These are phyloP conservation scores for Erigeron philadelphicus DNA, from an alignment of 140 eudicot species.

Conservation along the genomic window DNA sequence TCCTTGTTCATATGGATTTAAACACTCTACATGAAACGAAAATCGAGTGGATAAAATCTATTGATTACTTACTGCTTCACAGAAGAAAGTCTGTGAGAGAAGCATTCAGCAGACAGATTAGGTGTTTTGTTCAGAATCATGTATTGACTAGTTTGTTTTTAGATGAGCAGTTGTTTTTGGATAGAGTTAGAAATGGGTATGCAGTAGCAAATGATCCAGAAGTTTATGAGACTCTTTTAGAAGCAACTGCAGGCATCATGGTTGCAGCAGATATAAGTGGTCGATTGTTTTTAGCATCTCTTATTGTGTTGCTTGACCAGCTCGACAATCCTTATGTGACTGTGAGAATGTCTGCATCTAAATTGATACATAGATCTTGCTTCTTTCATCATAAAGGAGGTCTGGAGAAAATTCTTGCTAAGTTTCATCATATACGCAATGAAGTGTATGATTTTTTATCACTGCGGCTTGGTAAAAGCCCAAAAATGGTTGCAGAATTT, in stretches of 20 bases:
- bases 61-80: slow-evolving; percentile 71
- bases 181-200: slow-evolving; percentile 61
- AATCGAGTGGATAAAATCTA: slow-evolving; percentile 59
- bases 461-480: slow-evolving; percentile 53
- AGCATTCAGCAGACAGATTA: slow-evolving; percentile 63
- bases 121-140: slow-evolving; percentile 60
- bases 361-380: slow-evolving; percentile 60
- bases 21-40: slow-evolving; percentile 44
- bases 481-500: slow-evolving; percentile 81
- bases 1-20: slow-evolving; percentile 58
- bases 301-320: slow-evolving; percentile 73
- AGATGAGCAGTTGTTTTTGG: slow-evolving; percentile 55
- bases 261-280: slow-evolving; percentile 52
- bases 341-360: slow-evolving; percentile 66
- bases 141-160: slow-evolving; percentile 51
- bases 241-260: slow-evolving; percentile 75
- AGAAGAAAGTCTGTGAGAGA: slow-evolving; percentile 63
- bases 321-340: slow-evolving; percentile 64
- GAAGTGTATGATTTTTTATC: slow-evolving; percentile 67
- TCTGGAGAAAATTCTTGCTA: slow-evolving; percentile 57
- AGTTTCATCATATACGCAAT: slow-evolving; percentile 47
- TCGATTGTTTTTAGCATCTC: slow-evolving; percentile 66
- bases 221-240: slow-evolving; percentile 70
- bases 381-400: slow-evolving; percentile 69
- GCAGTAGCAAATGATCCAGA: slow-evolving; percentile 69